Base-by-base conservation (phyloP, 1,284 basidiomycete genomes). In the Fomitiporia mediterranea region DNA sequence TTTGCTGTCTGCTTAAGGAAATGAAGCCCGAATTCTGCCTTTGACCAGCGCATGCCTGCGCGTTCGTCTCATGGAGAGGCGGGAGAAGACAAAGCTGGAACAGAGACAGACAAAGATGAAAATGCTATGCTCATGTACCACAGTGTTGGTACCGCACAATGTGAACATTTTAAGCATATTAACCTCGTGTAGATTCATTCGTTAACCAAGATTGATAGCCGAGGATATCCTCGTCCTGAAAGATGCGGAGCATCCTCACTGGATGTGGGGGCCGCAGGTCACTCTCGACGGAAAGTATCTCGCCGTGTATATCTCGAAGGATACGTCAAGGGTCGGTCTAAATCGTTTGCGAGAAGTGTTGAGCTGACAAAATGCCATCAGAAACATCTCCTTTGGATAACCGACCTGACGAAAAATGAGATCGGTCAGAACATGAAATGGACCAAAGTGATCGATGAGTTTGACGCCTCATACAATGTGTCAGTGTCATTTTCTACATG, bases 61-160 rank as follows among this genome's bases (percentile, higher is more conserved):
- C 75, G 75, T 2, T 69, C 73, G 40, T 74, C 74, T 11, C 77
- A 83, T 64, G 79, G 76, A 3, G 65, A 68, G 35, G 73, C 73
- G n/a, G 70, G 70, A 2, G 77, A 79, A 58, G 79, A 81, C 63
- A 76, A 78, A 49, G 79, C 80, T 39, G 82, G 83, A 4, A 84
- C 80, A 17, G 81, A 85, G 62, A 89, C 83, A 0, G 74, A 78
- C 19, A 75, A 75, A 37, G 87, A 90, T 68, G 67, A 76, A 60
- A 78, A 91, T 63, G 86, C 88, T 0, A 83, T 81, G 81, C 67
- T 91, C 15, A 89, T 82, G 66, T 92, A 89, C 67, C 89, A 92
- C 65, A 74, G 72, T 46, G 62, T 91, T 47, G 84, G 84, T 37
- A 89, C 87, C 4, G 63, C 74, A 15, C 89, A 91, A 68, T 77